Evolutionary conservation across 257 asterid genomes (phyloP).

Genomic region (Verbena officinalis): DNA sequence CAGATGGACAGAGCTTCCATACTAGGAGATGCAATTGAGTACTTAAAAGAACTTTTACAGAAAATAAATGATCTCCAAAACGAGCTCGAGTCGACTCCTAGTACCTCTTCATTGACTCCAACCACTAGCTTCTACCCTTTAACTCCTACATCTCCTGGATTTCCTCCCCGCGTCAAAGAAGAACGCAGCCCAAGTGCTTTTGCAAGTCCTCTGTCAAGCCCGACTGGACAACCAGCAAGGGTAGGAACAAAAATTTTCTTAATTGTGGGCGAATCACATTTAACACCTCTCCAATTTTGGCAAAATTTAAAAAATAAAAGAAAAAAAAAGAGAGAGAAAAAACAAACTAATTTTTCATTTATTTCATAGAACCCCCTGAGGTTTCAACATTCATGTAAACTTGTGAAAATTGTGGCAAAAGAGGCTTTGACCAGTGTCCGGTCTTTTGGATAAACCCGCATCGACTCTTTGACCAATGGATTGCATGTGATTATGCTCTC

Average conservation of each 20-base stretch:
- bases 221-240: slow-evolving; percentile 69
- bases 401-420: no score
- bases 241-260: slow-evolving; percentile 37
- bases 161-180: slow-evolving; percentile 58
- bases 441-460: no score
- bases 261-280: no score
- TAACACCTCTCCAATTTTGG: no score
- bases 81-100: slow-evolving; percentile 63
- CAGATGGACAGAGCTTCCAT: slow-evolving; percentile 91
- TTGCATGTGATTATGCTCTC: no score
- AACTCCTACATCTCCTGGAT: slow-evolving; percentile 56
- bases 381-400: no score
- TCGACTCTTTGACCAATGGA: no score
- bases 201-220: slow-evolving; percentile 68
- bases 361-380: no score
- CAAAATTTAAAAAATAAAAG: no score
- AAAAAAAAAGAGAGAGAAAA: no score
- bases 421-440: no score
- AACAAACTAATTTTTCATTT: no score
- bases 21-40: slow-evolving; percentile 80
- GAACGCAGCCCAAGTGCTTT: slow-evolving; percentile 68
- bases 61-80: slow-evolving; percentile 71
- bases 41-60: slow-evolving; percentile 69
- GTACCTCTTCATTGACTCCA: slow-evolving; percentile 42
- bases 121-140: slow-evolving; percentile 47